These are phyloP conservation scores for Penicillium sp. DNA, from an alignment of 2,329 filamentous ascomycete genomes.

Conservation along the genomic window DNA sequence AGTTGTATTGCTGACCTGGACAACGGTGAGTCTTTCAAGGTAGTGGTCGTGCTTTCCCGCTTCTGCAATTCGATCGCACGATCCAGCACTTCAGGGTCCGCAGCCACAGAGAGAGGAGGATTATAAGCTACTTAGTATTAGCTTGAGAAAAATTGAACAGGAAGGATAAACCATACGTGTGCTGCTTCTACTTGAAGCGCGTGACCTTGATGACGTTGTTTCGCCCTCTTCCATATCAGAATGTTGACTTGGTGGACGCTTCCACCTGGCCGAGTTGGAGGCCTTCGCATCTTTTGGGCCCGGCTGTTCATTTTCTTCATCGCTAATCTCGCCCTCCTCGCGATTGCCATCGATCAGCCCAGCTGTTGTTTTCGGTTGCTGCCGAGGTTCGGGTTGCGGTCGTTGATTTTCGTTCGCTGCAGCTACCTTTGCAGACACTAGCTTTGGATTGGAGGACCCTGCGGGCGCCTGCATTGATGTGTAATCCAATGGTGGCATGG, in stretches of 20 bases:
- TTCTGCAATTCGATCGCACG: slow-evolving; percentile 13
- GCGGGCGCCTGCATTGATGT: slow-evolving; percentile 22
- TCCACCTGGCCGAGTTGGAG: neutral
- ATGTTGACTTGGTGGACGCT: neutral
- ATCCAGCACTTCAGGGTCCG: slow-evolving; percentile 16
- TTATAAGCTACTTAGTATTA: slow-evolving; percentile 36
- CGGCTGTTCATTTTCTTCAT: slow-evolving; percentile 53
- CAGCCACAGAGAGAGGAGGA: slow-evolving; percentile 30
- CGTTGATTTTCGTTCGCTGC: slow-evolving; percentile 1
- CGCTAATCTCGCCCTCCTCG: slow-evolving; percentile 78
- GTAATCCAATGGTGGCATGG: slow-evolving; percentile 24
- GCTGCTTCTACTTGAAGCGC: slow-evolving; percentile 25
- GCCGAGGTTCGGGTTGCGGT: neutral
- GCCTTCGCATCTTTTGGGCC: neutral
- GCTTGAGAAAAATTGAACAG: neutral
- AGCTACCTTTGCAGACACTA: neutral
- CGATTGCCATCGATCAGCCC: slow-evolving; percentile 39
- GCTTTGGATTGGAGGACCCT: slow-evolving; percentile 12
- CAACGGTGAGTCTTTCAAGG: neutral
- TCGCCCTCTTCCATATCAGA: slow-evolving; percentile 29
- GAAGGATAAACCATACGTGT: slow-evolving; percentile 29
- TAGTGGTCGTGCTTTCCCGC: neutral
- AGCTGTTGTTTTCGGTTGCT: slow-evolving; percentile 23
- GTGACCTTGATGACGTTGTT: slow-evolving; percentile 20
- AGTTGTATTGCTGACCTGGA: slow-evolving; percentile 37